phyloP scores from a whole-genome alignment of 2,329 filamentous ascomycete species.

The Botrytis paeoniae region DNA sequence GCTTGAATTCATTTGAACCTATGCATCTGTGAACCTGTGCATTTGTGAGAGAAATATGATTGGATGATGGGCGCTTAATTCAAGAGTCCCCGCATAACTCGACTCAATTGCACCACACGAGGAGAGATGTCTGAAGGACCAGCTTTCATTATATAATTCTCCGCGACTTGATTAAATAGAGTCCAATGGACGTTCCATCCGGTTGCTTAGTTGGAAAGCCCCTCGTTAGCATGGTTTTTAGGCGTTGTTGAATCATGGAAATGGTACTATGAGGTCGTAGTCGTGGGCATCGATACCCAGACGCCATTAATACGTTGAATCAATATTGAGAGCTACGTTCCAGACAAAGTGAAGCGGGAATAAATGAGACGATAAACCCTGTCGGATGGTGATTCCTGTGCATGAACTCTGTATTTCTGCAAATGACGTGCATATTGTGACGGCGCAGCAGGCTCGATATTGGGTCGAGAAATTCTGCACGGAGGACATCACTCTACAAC shows the following conservation, averaged over 20 bases:
- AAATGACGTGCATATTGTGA: slow-evolving; percentile 22
- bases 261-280: slow-evolving; percentile 8
- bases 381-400: slow-evolving; percentile 10
- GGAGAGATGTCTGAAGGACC: slow-evolving; percentile 1
- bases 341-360: slow-evolving; percentile 3
- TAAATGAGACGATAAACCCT: background rate
- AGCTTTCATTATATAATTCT: slow-evolving; percentile 16
- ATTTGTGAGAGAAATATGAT: slow-evolving; percentile 16
- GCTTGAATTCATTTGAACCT: slow-evolving; percentile 13
- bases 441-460: slow-evolving; percentile 8
- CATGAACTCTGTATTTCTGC: slow-evolving; percentile 17
- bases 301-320: slow-evolving; percentile 2
- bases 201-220: background rate
- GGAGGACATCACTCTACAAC: slow-evolving; percentile 7
- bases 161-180: background rate
- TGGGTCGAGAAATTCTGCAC: background rate
- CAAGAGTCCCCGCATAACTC: slow-evolving; percentile 12
- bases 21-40: slow-evolving; percentile 18
- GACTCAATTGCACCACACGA: slow-evolving; percentile 14
- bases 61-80: slow-evolving; percentile 19
- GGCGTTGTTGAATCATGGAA: background rate
- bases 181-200: slow-evolving; percentile 6
- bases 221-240: slow-evolving; percentile 9
- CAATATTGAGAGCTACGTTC: background rate
- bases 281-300: slow-evolving; percentile 11